Evolutionary conservation across 1,284 basidiomycete genomes (phyloP), one percentile per base, ranked within the genome.

Genomic region (Leccinum fallax): DNA sequence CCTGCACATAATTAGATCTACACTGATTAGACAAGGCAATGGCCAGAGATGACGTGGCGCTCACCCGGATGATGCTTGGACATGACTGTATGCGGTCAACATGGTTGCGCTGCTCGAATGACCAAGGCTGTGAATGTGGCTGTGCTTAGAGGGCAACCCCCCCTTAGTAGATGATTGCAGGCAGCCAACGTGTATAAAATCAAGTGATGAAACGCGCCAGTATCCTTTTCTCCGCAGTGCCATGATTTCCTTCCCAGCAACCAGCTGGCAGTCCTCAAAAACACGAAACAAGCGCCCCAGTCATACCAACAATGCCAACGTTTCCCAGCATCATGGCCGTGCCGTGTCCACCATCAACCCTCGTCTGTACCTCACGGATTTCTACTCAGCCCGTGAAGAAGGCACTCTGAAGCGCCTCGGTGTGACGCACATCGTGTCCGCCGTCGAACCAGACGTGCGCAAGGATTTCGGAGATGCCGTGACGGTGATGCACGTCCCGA

Each of bases 1-100:
- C 74, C 96, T 86, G 78, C 96, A 98, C 90, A 98, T 97, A 67
- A 98, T 94, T 48, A 98, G 78, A 88, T 98, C 96, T 91, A 67
- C 32, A 54, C 6, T 10, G 0, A 13, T 71, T 19, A 65, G 58
- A 57, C 2, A 16, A 21, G 2, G 26, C 0, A 15, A 16, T 2
- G 1, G 36, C 21, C 13, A 46, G 34, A 13, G n/a, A 7, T 46
- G 54, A 55, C 34, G 28, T 8, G 24, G 57, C 10, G 53, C 85
- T 53, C 70, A 93, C 93, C 93, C 61, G 93, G 94, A 79, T 95
- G 93, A 76, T 95, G 93, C 73, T 95, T 95, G 10, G 93, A 95
- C 93, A 93, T 74, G 73, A 54, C 52, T 60, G 71, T 74, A 62
- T 58, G 70, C 32, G 60, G 54, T 56, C 61, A 63, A 70, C 4